Evolutionary conservation across 2,329 filamentous ascomycete species (phyloP), one percentile per base, ranked within the genome.

Genomic region (Hypoxylon sp.): DNA sequence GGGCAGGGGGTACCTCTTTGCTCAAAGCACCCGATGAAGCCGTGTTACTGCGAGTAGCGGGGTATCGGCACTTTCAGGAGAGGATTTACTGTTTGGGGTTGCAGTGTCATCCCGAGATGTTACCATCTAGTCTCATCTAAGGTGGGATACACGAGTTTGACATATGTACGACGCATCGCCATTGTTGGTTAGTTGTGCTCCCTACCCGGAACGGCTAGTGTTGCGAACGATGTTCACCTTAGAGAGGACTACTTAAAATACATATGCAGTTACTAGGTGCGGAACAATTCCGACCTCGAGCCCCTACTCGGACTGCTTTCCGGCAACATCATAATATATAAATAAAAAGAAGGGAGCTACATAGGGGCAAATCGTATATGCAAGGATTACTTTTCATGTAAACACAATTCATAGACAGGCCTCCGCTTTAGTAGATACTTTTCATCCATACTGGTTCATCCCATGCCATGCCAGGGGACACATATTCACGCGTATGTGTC

Each of bases 21-120:
- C 30, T 25, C 17, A 11, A 48, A 23, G 2, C 14, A 48, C 25
- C 38, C 43, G 46, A 51, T 48, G 30, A 34, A 7, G 23, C 28
- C 34, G 53, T 59, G 49, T 49, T 43, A 63, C 56, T 14, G 17
- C 34, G 51, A 28, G 21, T 30, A 14, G 62, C 51, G 63, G 63
- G 57, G 57, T 60, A 59, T 56, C 57, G 56, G 63, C 46, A 60
- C 11, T 50, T 64, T 14, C 23, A 59, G 50, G 34, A 48, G 36
- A 48, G 30, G 7, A 38, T 14, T 49, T 41, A 41, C 46, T 17
- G n/a, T 45, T 25, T 17, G 45, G 34, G 51, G 21, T 59, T 59
- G 30, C 34, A 14, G 52, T 50, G 32, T 17, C 38, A 43, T 43
- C 38, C 38, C 38, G 38, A 43, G 38, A 43, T 43, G 17, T 9